Evolutionary conservation across 2,329 filamentous ascomycete species (phyloP).

Genomic region (Metarhizium robertsii): DNA sequence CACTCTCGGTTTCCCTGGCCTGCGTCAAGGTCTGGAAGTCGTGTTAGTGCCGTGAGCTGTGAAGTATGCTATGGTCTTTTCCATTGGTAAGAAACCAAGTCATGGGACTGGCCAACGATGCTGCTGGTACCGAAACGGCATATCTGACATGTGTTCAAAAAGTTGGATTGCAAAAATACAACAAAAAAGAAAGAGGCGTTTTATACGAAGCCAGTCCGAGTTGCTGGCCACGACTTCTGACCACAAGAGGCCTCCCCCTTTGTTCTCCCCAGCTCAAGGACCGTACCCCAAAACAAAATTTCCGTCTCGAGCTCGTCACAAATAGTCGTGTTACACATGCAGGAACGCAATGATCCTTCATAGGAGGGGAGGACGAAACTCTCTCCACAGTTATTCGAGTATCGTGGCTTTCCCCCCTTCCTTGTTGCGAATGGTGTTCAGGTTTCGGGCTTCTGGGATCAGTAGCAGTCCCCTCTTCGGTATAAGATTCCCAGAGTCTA

Average conservation of each 20-base stretch:
- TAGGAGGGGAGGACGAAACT: conserved; percentile 1
- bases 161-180: neutral
- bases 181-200: neutral
- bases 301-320: neutral
- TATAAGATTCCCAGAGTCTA: neutral
- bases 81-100: neutral
- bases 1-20: neutral
- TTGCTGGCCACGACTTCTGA: neutral
- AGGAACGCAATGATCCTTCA: conserved; percentile 6
- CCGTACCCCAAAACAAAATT: neutral
- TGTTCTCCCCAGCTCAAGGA: neutral
- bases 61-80: neutral
- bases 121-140: neutral
- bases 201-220: neutral
- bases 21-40: neutral
- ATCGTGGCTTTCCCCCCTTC: neutral
- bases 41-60: neutral
- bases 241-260: neutral
- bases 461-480: neutral
- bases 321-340: conserved; percentile 10
- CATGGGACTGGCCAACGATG: neutral
- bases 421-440: neutral
- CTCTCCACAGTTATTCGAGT: neutral
- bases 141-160: neutral
- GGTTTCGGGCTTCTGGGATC: neutral